A percentile compares a stretch with the other conserved stretches of the same genome.
Conservation (phyloP, 495 filamentous ascomycete genomes). For the Podospora bellae-mahoneyi region DNA sequence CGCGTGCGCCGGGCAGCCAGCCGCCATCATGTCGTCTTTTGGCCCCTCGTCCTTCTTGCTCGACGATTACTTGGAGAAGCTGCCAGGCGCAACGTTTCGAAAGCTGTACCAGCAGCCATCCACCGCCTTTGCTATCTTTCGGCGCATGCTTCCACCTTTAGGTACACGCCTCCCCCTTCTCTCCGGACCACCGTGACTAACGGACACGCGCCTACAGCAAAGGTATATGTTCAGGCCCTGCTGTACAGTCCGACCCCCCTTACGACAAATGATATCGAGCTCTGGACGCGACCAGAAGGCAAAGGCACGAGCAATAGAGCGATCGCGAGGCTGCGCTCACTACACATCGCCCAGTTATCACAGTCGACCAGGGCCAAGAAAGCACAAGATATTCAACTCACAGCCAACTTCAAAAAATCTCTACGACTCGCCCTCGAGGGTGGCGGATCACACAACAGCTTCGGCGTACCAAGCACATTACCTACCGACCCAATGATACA, state of each 20-base stretch:
- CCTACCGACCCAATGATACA: constrained; percentile 56
- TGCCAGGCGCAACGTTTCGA: constrained; percentile 81
- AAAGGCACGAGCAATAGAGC: constrained; percentile 77
- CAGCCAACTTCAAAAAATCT: constrained; percentile 69
- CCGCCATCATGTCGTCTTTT: constrained; percentile 23
- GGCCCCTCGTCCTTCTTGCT: constrained; percentile 42
- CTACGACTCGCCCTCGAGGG: constrained; percentile 83
- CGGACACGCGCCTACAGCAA: constrained; percentile 56
- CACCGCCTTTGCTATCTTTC: constrained; percentile 90
- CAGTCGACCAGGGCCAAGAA: constrained; percentile 51
- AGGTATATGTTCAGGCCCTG: constrained; percentile 90
- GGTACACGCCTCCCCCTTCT: constrained; percentile 50
- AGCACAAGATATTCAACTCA: constrained; percentile 64
- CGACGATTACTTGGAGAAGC: constrained; percentile 85
- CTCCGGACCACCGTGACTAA: constrained; percentile 8
- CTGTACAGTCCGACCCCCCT: constrained; percentile 81
- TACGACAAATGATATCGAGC: constrained; percentile 69
- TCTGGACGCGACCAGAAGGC: constrained; percentile 75
- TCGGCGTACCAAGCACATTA: constrained; percentile 75
- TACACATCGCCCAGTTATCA: constrained; percentile 71
- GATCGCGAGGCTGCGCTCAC: constrained; percentile 69
- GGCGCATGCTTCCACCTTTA: constrained; percentile 91
- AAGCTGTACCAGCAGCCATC: constrained; percentile 94
- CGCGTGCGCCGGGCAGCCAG: background rate
- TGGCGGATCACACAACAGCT: constrained; percentile 77